Percentiles rank a stretch among this genome's conserved stretches.
Conservation (phyloP, 1,284 basidiomycete species). For the Leccinum glutinopallens region DNA sequence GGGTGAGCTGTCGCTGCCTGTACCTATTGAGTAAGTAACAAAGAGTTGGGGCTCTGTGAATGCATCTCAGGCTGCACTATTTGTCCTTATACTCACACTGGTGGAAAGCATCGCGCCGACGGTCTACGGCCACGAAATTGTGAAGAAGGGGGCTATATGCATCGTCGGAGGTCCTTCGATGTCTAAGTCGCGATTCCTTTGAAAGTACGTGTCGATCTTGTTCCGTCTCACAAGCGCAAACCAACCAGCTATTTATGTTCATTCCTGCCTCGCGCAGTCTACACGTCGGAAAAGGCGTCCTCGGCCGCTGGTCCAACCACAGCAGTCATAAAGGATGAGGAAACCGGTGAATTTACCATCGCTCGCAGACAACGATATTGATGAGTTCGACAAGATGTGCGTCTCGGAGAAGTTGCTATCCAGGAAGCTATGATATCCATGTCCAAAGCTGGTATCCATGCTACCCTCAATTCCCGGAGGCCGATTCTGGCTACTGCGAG, state of each 20-base stretch:
- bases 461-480: too few relatives aligned
- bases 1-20: slow-evolving; percentile 20
- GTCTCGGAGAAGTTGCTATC: too few relatives aligned
- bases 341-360: slow-evolving; percentile 99
- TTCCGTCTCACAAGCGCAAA: slow-evolving; percentile 1
- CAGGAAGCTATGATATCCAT: too few relatives aligned
- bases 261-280: slow-evolving; percentile 98
- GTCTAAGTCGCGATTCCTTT: slow-evolving; percentile 95
- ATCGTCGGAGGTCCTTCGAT: slow-evolving; percentile 98
- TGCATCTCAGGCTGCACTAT: too few relatives aligned
- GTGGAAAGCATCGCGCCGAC: too few relatives aligned
- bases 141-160: slow-evolving; percentile 44
- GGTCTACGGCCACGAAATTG: too few relatives aligned
- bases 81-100: too few relatives aligned
- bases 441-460: too few relatives aligned
- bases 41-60: neutral
- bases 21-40: neutral
- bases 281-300: slow-evolving; percentile 98
- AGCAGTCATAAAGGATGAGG: slow-evolving; percentile 97
- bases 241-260: slow-evolving; percentile 56
- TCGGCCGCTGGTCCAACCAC: slow-evolving; percentile 99
- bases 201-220: slow-evolving; percentile 61
- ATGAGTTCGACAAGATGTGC: slow-evolving; percentile 45
- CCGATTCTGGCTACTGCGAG: too few relatives aligned
- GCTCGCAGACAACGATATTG: slow-evolving; percentile 99